Evolutionary conservation across 352 stramenopile genomes (phyloP), one percentile per base, ranked within the genome.

Genomic region (Phytophthora meadii): DNA sequence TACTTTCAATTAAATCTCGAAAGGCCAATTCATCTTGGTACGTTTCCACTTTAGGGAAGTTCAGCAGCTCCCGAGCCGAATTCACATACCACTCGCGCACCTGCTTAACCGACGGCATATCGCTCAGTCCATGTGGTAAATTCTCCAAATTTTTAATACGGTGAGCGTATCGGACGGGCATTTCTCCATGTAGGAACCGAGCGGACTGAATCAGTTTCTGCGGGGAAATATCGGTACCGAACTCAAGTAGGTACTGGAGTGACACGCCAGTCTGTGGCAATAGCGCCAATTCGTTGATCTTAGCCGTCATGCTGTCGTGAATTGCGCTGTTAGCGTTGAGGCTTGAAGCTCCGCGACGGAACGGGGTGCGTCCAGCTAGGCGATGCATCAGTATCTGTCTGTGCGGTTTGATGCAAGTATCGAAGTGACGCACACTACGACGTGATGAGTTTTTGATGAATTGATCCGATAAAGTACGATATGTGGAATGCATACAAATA

Each of bases 41-140:
- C 52, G 72, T 95, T 72, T 93, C 79, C 19, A 97, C 77, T 58
- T 89, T 82, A 10, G 90, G 85, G 56, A 98, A 95, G 7, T 76
- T 73, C 7, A 96, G 65, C 40, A 99, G 83, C 67, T 99, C 97
- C 54, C 98, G 71, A 44, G 99, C 98, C 48, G 96, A 99, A 61
- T 97, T 89, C 25, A 98, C 93, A 76, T 99, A 99, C 85, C 98
- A 98, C 34, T 98, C 88, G 47, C 94, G 92, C n/a, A 99, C 97
- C 54, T 97, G 79, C 46, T 97, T 83, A 1, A 99, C 93, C 40
- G 81, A 96, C 12, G 79, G 79, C 94, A 98, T 98, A 34, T 98
- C 92, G 61, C 87, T 96, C 22, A 99, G 77, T 2, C 97, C 96
- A 56, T 98, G 91, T 14, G 97, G 97, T 34, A 99, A 73, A 41